Evolutionary conservation across 805 yeast species (phyloP).

Genomic region (Clavispora asparagi): DNA sequence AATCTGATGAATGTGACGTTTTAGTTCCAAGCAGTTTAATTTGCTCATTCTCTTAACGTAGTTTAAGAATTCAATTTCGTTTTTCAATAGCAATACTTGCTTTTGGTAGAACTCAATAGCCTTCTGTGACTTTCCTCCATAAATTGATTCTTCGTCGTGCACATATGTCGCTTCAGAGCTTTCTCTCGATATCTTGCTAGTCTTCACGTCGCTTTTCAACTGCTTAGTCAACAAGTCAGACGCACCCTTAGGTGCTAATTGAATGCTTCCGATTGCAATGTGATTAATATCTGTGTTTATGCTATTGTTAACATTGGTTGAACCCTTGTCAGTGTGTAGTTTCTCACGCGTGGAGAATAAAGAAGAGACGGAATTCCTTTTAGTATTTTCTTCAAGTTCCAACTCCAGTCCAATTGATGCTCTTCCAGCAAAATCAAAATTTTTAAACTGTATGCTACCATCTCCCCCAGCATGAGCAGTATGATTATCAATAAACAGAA

Average conservation of each 20-base stretch:
- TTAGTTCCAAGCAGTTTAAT: constrained; percentile 11
- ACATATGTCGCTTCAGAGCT: not conserved
- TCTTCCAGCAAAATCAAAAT: not conserved
- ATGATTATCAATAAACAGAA: constrained; percentile 4
- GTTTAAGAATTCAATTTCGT: constrained; percentile 57
- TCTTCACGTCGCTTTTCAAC: constrained; percentile 3
- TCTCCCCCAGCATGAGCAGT: too few relatives aligned
- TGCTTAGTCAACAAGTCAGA: constrained; percentile 9
- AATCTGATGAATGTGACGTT: not conserved
- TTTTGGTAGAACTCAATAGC: constrained; percentile 46
- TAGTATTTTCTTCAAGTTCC: not conserved
- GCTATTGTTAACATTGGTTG: not conserved
- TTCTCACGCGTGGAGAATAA: constrained; percentile 22
- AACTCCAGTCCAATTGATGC: not conserved
- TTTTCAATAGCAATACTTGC: constrained; percentile 50
- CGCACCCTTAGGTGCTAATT: constrained; percentile 6
- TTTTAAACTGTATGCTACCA: not conserved
- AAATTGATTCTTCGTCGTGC: not conserved
- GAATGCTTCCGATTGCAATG: constrained; percentile 6
- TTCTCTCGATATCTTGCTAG: constrained; percentile 1
- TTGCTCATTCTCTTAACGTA: constrained; percentile 43
- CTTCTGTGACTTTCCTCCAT: not conserved
- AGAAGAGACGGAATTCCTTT: not conserved
- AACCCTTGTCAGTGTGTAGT: constrained; percentile 16
- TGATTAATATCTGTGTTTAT: not conserved